Evolutionary conservation across 2,329 filamentous ascomycete species (phyloP), one percentile per base, ranked within the genome.

Genomic region (Venturiaceae sp.): DNA sequence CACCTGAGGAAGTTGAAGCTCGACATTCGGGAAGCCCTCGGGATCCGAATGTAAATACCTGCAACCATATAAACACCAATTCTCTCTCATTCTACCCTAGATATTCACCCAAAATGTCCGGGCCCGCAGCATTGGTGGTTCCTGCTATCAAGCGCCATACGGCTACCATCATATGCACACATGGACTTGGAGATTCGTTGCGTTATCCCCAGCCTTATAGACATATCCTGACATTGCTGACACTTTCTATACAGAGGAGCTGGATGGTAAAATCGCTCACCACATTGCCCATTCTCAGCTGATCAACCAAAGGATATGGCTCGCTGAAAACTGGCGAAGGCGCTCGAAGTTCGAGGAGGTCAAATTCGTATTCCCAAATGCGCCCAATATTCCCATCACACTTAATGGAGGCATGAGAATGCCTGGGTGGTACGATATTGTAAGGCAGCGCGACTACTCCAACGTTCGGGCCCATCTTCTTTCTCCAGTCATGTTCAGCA

Each of bases 341-440:
- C 82, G 88, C 55, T 82, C 84, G 71, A 86, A 86, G 68, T 90
- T 97, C 63, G 83, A 91, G 60, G 88, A 96, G 74, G 89, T 96
- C 70, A 88, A 92, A 69, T 97, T 97, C 72, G 83, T 99, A 68
- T 86, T 99, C 72, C 94, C 94, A 16, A 89, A 96, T 75, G 94
- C 94, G 30, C 91, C 92, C 5, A 75, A 74, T 37, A 94, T 95
- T 57, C 90, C 91, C 33, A 90, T 96, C 69, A 92, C 90, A 30
- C 26, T 90, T 86, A 91, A 91, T 69, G 78, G 80, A 62, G 88
- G 89, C 57, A 86, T 87, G 80, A 70, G 72, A 28, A 95, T 96
- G 90, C 89, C 91, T 1, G 91, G 86, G 26, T 94, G 89, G 89
- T 94, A 90, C 71, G 88, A 94, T 66, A 86, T 94, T 70, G 83